phyloP scores from a whole-genome alignment of 2,329 filamentous ascomycete genomes.

The Trichoderma semiorbis region DNA sequence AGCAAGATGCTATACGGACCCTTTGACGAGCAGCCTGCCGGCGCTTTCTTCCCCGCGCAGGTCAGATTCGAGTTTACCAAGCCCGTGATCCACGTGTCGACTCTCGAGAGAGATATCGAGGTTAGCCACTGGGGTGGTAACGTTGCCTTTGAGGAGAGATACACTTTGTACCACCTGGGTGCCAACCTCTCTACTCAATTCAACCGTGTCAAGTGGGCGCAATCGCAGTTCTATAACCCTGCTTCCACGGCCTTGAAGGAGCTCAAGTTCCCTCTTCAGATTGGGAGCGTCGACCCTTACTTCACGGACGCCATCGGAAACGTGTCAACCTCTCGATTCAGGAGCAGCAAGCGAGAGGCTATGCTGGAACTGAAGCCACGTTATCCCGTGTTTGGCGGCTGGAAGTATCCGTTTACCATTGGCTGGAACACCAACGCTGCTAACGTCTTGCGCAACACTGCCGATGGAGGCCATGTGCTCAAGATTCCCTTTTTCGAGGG shows the following conservation, averaged over 20 bases:
- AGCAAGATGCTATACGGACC: slow-evolving; percentile 85
- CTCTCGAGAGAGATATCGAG: slow-evolving; percentile 86
- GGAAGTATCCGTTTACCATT: slow-evolving; percentile 96
- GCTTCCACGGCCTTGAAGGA: slow-evolving; percentile 75
- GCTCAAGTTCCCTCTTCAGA: slow-evolving; percentile 72
- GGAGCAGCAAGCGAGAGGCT: slow-evolving; percentile 72
- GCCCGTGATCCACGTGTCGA: slow-evolving; percentile 74
- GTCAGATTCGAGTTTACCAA: slow-evolving; percentile 96
- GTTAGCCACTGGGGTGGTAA: slow-evolving; percentile 99
- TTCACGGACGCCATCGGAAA: slow-evolving; percentile 97
- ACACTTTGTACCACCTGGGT: slow-evolving; percentile 81
- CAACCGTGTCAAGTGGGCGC: slow-evolving; percentile 72
- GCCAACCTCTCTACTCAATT: slow-evolving; percentile 73
- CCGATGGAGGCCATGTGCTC: slow-evolving; percentile 71
- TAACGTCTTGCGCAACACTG: slow-evolving; percentile 66
- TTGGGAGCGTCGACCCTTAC: slow-evolving; percentile 82
- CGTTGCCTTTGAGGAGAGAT: slow-evolving; percentile 89
- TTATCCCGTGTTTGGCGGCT: slow-evolving; percentile 94
- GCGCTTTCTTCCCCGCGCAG: slow-evolving; percentile 65
- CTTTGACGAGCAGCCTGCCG: slow-evolving; percentile 78
- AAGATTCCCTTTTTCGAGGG: slow-evolving; percentile 93
- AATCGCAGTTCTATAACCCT: slow-evolving; percentile 72
- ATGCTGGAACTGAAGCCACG: slow-evolving; percentile 86
- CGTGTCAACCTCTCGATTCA: slow-evolving; percentile 88
- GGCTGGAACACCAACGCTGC: slow-evolving; percentile 90